A percentile compares a stretch with the other conserved stretches of the same genome.
phyloP scores from a whole-genome alignment of 108 stramenopile genomes.

The Nitzschia palea region DNA sequence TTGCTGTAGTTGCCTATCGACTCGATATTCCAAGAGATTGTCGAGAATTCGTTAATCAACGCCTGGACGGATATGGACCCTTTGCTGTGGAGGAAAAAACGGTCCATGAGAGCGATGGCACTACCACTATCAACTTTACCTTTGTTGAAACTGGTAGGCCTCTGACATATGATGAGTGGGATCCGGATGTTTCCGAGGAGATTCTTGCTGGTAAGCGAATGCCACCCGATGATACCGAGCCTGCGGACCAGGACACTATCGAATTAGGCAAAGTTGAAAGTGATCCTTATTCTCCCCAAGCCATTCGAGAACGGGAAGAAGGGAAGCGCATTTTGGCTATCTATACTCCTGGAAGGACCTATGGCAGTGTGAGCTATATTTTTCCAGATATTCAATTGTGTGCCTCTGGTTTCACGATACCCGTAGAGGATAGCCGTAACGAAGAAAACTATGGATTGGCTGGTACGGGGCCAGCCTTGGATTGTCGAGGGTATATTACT shows the following conservation, averaged over 20 bases:
- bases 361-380: slow-evolving; percentile 75
- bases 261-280: background rate
- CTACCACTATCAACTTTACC: background rate
- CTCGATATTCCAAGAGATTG: slow-evolving; percentile 84
- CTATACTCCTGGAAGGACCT: slow-evolving; percentile 83
- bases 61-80: slow-evolving; percentile 85
- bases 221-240: slow-evolving; percentile 16
- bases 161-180: slow-evolving; percentile 64
- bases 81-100: slow-evolving; percentile 53
- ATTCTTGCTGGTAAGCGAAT: slow-evolving; percentile 31
- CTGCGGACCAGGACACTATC: slow-evolving; percentile 23
- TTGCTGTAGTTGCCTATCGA: slow-evolving; percentile 58
- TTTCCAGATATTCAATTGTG: slow-evolving; percentile 70
- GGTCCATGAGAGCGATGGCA: background rate
- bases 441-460: slow-evolving; percentile 39
- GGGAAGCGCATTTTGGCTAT: slow-evolving; percentile 69
- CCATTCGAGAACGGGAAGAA: slow-evolving; percentile 69
- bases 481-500: slow-evolving; percentile 78
- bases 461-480: slow-evolving; percentile 62
- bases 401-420: slow-evolving; percentile 76
- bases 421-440: slow-evolving; percentile 62
- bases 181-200: slow-evolving; percentile 47
- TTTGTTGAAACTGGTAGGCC: slow-evolving; percentile 76
- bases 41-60: slow-evolving; percentile 57
- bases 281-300: slow-evolving; percentile 55